Evolutionary conservation across 2,329 filamentous ascomycete genomes (phyloP), one percentile per base, ranked within the genome.

Genomic region (Geosmithia putterillii): DNA sequence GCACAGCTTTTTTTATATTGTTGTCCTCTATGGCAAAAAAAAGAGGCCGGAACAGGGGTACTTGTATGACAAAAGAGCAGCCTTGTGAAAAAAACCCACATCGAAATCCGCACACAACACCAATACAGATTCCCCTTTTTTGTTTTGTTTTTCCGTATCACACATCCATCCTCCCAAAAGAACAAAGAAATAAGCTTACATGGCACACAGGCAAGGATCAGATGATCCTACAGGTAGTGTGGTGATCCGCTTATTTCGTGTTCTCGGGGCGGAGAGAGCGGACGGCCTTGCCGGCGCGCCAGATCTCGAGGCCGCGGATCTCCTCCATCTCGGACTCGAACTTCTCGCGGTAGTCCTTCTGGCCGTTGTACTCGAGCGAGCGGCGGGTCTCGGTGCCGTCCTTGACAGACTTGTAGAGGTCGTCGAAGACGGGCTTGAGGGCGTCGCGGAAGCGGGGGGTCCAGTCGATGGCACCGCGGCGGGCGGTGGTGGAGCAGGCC

Each of bases 391-490:
- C 92, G 61, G 78, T 81, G 62, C 92, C 92, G 58, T 88, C 79
- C 68, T 80, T 80, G 62, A 98, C 92, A 50, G 84, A 82, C 70
- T 94, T 83, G 74, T 98, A 98, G 48, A 98, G 83, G 60, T 86
- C 77, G 73, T 95, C 90, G 80, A 98, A 98, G 63, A 98, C 84
- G 60, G 92, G 92, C 84, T 96, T 96, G 63, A 98, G 79, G 63
- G 85, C 88, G 56, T 90, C 85, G 85, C 95, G 95, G 87, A 98
- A 98, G 64, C 77, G 78, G 67, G 83, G 82, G 64, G 83, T 90
- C 92, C 92, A 98, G 79, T 98, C 92, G 64, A 98, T 94, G 71
- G 92, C 92, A 70, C 92, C 92, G 64, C 92, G 89, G 62, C 92
- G 87, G 62, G 92, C 92, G 46, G 92, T 98, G 64, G 92, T 98